These are phyloP conservation scores for Beauveria australis DNA, from an alignment of 2,329 filamentous ascomycete species.

Conservation along the genomic window DNA sequence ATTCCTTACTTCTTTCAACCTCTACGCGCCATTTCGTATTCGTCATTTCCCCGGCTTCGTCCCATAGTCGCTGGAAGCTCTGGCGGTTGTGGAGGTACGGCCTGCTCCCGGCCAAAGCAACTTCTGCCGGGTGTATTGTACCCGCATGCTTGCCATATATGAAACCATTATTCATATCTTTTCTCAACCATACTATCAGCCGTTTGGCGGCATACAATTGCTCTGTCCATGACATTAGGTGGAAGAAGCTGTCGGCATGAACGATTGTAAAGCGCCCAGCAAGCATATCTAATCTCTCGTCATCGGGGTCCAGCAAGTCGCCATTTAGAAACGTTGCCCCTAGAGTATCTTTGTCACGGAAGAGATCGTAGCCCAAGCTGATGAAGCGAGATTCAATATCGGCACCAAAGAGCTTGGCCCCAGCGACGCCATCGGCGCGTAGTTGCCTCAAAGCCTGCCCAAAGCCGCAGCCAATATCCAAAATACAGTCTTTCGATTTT, in stretches of 20 bases:
- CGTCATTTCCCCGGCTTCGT: slow-evolving; percentile 41
- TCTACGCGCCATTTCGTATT: slow-evolving; percentile 41
- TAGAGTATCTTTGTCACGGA: slow-evolving; percentile 45
- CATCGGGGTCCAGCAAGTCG: slow-evolving; percentile 37
- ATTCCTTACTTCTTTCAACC: slow-evolving; percentile 21
- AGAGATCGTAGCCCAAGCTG: slow-evolving; percentile 55
- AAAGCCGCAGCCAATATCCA: slow-evolving; percentile 44
- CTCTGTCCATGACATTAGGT: slow-evolving; percentile 39
- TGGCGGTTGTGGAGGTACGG: slow-evolving; percentile 39
- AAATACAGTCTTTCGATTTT: slow-evolving; percentile 30
- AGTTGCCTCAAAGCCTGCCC: slow-evolving; percentile 44
- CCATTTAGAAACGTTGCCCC: slow-evolving; percentile 41
- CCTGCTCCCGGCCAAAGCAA: slow-evolving; percentile 17
- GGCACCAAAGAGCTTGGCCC: slow-evolving; percentile 39
- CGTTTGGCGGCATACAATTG: slow-evolving; percentile 37
- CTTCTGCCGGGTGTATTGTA: slow-evolving; percentile 17
- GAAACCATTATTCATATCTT: slow-evolving; percentile 34
- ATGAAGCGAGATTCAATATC: slow-evolving; percentile 44
- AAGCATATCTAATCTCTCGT: slow-evolving; percentile 26
- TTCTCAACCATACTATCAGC: slow-evolving; percentile 36
- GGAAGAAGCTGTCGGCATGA: slow-evolving; percentile 42
- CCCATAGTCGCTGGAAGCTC: slow-evolving; percentile 46
- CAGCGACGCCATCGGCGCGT: slow-evolving; percentile 39
- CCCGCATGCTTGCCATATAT: slow-evolving; percentile 47
- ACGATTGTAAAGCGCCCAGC: slow-evolving; percentile 37